Base-by-base conservation (phyloP, 768 basidiomycete species). In the Leccinum barrowsii region DNA sequence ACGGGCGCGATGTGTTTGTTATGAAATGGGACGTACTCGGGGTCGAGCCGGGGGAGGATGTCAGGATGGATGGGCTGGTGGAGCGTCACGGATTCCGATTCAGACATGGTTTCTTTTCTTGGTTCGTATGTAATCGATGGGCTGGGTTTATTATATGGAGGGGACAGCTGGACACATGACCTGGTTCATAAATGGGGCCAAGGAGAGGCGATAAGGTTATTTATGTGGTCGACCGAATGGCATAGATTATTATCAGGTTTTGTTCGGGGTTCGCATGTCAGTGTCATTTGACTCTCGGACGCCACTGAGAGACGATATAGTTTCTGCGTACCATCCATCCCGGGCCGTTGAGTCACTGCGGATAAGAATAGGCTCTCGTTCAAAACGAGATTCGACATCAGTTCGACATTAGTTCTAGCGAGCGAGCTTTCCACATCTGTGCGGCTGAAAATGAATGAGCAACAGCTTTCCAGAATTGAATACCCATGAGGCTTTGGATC, bases 1-100 rank as follows among this genome's bases (percentile, higher is more conserved):
- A 80, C 58, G 58, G 79, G 67, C 1, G 76, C 67, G n/a, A 84
- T 59, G 49, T 77, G 70, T 13, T 68, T 62, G 60, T 81, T 83
- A 68, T 87, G 84, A 67, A 85, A 85, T 7, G 74, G 76, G 55
- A 81, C 71, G 66, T 87, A 90, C 66, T 87, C 84, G 7, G 86
- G 80, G 64, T 87, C 84, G 52, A 90, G 77, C 26, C 74, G 77
- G 7, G 75, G 62, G 22, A 84, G 66, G 56, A 89, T 71, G 8
- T 84, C 81, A 1, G 85, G 83, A 62, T 89, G 83, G 19, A 90
- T 72, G 15, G 85, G 83, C 54, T 83, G 80, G 55, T 64, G 61
- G 42, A 74, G 22, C 32, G n/a, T 49, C 3, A 40, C 37, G 17
- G 17, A n/a, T 35, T 56, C 54, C 19, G 40, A 42, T 17, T 49